phyloP scores from a whole-genome alignment of 1,284 basidiomycete species.

The Wolfiporia cocos region DNA sequence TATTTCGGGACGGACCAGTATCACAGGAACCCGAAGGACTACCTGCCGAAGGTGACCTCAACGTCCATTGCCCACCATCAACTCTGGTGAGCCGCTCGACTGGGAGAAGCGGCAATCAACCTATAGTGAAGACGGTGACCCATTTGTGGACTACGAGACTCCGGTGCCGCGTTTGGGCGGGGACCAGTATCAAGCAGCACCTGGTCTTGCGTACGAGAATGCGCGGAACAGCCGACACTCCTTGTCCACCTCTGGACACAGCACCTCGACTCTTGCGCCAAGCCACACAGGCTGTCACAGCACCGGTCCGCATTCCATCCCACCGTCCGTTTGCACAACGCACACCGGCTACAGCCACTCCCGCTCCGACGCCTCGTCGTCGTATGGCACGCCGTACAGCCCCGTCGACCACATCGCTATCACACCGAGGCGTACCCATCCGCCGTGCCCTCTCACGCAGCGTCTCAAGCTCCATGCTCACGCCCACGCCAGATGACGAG shows the following conservation, averaged over 20 bases:
- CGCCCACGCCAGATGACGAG: conserved; percentile 64
- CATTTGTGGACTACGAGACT: conserved; percentile 21
- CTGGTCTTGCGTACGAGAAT: background rate
- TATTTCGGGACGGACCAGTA: conserved; percentile 11
- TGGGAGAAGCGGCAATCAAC: conserved; percentile 17
- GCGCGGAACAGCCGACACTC: background rate
- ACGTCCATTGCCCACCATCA: conserved; percentile 20
- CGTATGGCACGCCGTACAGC: conserved; percentile 16
- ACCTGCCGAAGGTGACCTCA: conserved; percentile 2
- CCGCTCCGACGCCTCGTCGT: conserved; percentile 10
- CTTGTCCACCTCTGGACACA: background rate
- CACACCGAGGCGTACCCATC: conserved; percentile 65
- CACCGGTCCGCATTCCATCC: conserved; percentile 4
- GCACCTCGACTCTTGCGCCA: background rate
- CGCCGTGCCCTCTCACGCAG: conserved; percentile 44
- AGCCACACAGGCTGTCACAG: conserved; percentile 1
- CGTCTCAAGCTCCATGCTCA: conserved; percentile 47
- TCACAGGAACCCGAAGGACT: conserved; percentile 3
- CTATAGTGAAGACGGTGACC: conserved; percentile 16
- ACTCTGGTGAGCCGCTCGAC: conserved; percentile 27
- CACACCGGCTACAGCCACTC: conserved; percentile 13
- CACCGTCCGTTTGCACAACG: conserved; percentile 10
- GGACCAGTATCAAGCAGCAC: conserved; percentile 11
- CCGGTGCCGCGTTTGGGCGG: conserved; percentile 4
- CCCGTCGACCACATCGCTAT: conserved; percentile 30